Base-by-base conservation (phyloP, 177 flowering plant genomes). In the Vitis hybrid region DNA sequence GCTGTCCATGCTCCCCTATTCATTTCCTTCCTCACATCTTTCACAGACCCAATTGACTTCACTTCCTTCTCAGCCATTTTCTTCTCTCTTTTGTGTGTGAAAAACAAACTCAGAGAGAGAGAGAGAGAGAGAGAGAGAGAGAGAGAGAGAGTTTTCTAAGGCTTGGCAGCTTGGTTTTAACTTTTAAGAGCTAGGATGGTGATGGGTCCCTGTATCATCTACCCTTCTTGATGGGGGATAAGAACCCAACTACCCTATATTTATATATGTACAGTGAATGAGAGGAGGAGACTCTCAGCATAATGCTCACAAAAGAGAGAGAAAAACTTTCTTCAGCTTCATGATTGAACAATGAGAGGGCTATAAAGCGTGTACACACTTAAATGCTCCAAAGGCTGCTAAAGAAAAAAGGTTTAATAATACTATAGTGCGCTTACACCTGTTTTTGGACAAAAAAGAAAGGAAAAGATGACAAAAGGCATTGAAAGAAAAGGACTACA, bases 1-100 rank as follows among this genome's bases (percentile, higher is more conserved):
- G 66, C 76, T 19, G 84, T 84, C 85, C 87, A 84, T 29, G 83
- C 75, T 60, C 85, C 87, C 63, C 67, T 81, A 70, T 75, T 78
- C n/a, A 65, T 49, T n/a, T 39, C 70, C 50, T 55, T 67, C 29
- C 52, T 78, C 45, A 39, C 45, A 39, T 39, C 7, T 7, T 39
- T 39, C 45, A 39, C 45, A 39, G 45, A 39, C 45, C 53, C 29
- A 26, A 18, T 5, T 48, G 15, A 12, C 55, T 64, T 19, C 15
- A 48, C n/a, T 64, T 64, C 66, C 21, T 49, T 64, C 55, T 62
- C 26, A 15, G 50, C 51, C 64, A 33, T 33, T 33, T 18, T 48
- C 51, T 62, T 39, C 18, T 33, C 10, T 1, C 21, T 3, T 57
- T 10, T 57, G 60, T 57, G 9, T 18, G 50, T 13, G 18, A 3